Percentiles rank a stretch among this genome's conserved stretches.
Evolutionary conservation across 495 filamentous ascomycete genomes (phyloP).

Genomic region (Evernia prunastri): DNA sequence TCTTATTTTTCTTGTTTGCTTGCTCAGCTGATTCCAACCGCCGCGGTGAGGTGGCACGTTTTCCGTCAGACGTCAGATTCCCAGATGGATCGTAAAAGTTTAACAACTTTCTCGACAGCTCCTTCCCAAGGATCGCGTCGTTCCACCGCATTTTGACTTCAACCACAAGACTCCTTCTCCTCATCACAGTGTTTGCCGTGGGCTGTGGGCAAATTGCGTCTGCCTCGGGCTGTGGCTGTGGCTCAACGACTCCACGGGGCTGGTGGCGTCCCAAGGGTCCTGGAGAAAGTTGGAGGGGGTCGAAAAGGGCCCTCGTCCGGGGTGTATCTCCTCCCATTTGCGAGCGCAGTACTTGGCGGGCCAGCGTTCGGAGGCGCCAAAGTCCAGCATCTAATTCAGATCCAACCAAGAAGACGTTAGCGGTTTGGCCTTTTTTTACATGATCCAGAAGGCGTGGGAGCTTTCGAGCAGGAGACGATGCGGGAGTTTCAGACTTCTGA

Average conservation of each 20-base stretch:
- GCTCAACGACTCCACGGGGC: conserved; percentile 27
- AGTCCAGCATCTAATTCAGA: conserved; percentile 29
- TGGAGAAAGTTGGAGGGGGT: conserved; percentile 25
- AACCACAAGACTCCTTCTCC: too few relatives aligned
- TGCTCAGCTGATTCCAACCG: background rate
- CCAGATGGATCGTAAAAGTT: background rate
- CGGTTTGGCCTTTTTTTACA: too few relatives aligned
- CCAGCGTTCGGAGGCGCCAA: conserved; percentile 30
- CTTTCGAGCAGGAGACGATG: background rate
- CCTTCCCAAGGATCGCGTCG: background rate
- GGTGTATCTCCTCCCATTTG: conserved; percentile 31
- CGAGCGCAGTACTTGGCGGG: conserved; percentile 31
- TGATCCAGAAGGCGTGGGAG: too few relatives aligned
- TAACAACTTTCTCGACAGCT: background rate
- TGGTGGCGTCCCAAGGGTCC: conserved; percentile 28
- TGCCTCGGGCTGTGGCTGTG: conserved; percentile 19
- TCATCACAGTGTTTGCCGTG: conserved; percentile 14
- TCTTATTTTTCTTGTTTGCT: too few relatives aligned
- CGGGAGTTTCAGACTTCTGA: background rate
- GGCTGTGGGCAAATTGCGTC: conserved; percentile 7
- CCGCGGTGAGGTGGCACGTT: background rate
- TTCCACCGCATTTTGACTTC: background rate
- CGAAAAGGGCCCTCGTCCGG: conserved; percentile 23
- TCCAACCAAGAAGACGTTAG: conserved; percentile 14
- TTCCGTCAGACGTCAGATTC: background rate